Percentiles rank a stretch among this genome's conserved stretches.
Conservation (phyloP, 805 yeast species). For the Yamadazyma phyllophila region DNA sequence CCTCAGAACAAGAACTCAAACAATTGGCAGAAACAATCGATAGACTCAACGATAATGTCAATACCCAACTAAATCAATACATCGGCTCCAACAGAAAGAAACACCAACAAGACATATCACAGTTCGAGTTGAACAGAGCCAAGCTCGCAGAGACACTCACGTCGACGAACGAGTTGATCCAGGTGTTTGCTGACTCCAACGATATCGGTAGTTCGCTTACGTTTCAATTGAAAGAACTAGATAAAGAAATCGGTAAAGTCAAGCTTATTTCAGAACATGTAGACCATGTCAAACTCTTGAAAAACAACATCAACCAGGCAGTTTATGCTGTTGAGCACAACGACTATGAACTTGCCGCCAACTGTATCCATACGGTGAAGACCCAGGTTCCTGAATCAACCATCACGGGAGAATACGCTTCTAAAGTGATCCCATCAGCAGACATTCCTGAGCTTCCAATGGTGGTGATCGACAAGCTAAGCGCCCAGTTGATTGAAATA, state of each 20-base stretch:
- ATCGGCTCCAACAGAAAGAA: constrained; percentile 24
- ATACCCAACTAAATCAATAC: constrained; percentile 25
- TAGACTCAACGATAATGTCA: constrained; percentile 20
- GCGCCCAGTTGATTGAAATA: constrained; percentile 50
- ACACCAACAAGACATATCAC: constrained; percentile 38
- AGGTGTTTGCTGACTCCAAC: constrained; percentile 58
- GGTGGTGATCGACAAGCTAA: constrained; percentile 56
- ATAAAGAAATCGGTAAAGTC: constrained; percentile 67
- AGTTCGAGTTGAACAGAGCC: constrained; percentile 58
- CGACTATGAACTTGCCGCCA: constrained; percentile 79
- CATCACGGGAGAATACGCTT: constrained; percentile 65
- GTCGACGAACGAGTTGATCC: constrained; percentile 54
- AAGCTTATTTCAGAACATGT: constrained; percentile 62
- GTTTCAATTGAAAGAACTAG: constrained; percentile 64
- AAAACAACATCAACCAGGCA: constrained; percentile 62
- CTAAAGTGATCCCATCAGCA: constrained; percentile 78
- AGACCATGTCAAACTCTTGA: constrained; percentile 60
- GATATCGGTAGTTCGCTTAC: constrained; percentile 66
- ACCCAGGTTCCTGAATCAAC: constrained; percentile 51
- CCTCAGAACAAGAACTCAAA: constrained; percentile 28
- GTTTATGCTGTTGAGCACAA: constrained; percentile 63
- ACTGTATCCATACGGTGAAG: constrained; percentile 47
- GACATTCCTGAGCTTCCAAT: constrained; percentile 81
- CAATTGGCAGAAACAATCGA: constrained; percentile 29
- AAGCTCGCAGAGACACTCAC: constrained; percentile 60